These are phyloP conservation scores for Barnettozyma wickerhamii DNA, from an alignment of 805 yeast genomes.

Conservation along the genomic window DNA sequence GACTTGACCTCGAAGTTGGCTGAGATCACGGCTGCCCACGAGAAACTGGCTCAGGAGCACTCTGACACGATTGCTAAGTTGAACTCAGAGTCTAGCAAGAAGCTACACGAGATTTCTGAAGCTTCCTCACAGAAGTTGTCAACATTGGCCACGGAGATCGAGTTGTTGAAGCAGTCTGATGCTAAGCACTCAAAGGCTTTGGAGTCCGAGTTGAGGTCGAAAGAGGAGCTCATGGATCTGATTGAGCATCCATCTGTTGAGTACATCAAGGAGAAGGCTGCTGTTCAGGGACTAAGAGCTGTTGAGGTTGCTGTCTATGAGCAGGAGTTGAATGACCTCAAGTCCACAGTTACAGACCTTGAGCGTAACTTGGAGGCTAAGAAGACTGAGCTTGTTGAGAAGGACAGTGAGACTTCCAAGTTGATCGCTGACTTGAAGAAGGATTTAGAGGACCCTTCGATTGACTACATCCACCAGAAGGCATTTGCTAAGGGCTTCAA, in stretches of 20 bases:
- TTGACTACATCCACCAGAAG: slow-evolving; percentile 24
- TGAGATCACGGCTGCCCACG: slow-evolving; percentile 3
- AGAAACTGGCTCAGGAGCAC: slow-evolving; percentile 5
- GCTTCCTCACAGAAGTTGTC: slow-evolving; percentile 2
- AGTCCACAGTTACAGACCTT: background rate
- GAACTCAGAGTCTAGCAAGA: slow-evolving; percentile 3
- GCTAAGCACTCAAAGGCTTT: background rate
- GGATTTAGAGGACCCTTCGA: slow-evolving; percentile 27
- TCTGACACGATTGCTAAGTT: background rate
- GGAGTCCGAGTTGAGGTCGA: background rate
- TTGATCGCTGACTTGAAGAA: slow-evolving; percentile 5
- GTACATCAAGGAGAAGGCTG: slow-evolving; percentile 26
- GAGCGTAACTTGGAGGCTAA: slow-evolving; percentile 1
- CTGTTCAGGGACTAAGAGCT: slow-evolving; percentile 18
- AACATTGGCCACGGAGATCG: slow-evolving; percentile 3
- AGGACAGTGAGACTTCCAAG: slow-evolving; percentile 4
- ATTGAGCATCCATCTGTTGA: slow-evolving; percentile 30
- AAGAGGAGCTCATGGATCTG: slow-evolving; percentile 8
- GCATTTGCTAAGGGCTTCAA: slow-evolving; percentile 14
- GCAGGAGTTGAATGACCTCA: slow-evolving; percentile 5
- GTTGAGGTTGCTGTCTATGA: slow-evolving; percentile 12
- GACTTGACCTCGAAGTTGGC: slow-evolving; percentile 1
- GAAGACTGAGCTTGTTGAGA: background rate
- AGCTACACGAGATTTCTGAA: slow-evolving; percentile 5
- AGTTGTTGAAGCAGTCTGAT: slow-evolving; percentile 2